These are phyloP conservation scores for Trichoderma endophyticum DNA, from an alignment of 2,329 filamentous ascomycete genomes.

Conservation along the genomic window DNA sequence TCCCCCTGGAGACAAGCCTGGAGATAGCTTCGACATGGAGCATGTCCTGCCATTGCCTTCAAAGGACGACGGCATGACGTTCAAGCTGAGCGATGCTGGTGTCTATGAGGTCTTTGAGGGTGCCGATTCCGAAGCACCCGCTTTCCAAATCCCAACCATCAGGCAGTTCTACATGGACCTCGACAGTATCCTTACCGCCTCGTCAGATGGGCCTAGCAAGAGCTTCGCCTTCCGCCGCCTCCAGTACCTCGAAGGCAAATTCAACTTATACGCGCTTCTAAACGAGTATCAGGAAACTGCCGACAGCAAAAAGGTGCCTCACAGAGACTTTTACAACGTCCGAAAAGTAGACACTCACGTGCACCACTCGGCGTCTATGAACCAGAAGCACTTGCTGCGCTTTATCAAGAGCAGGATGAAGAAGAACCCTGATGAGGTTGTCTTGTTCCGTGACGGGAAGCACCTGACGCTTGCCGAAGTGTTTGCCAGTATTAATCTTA, in stretches of 20 bases:
- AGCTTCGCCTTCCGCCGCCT: conserved; percentile 93
- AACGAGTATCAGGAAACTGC: conserved; percentile 98
- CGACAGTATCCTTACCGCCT: conserved; percentile 81
- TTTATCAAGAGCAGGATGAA: conserved; percentile 99
- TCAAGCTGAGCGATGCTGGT: conserved; percentile 74
- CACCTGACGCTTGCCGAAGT: conserved; percentile 88
- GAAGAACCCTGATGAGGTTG: conserved; percentile 91
- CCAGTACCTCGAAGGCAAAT: conserved; percentile 95
- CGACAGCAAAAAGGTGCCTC: conserved; percentile 95
- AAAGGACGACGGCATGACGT: conserved; percentile 64
- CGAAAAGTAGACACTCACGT: conserved; percentile 98
- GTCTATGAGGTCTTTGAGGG: conserved; percentile 91
- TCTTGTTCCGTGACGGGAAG: conserved; percentile 88
- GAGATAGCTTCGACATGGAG: conserved; percentile 79
- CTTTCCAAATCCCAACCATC: conserved; percentile 83
- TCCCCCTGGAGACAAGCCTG: neutral
- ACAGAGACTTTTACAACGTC: conserved; percentile 98
- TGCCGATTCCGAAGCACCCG: conserved; percentile 60
- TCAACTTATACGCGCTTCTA: conserved; percentile 86
- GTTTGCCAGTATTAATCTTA: conserved; percentile 95
- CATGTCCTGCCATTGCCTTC: conserved; percentile 73
- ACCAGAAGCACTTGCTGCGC: conserved; percentile 94
- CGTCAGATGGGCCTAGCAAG: conserved; percentile 92
- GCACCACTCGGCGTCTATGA: conserved; percentile 99
- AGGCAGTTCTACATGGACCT: conserved; percentile 95